Evolutionary conservation across 1,139 yeast genomes (phyloP).

Genomic region (Geotrichum restrictum): DNA sequence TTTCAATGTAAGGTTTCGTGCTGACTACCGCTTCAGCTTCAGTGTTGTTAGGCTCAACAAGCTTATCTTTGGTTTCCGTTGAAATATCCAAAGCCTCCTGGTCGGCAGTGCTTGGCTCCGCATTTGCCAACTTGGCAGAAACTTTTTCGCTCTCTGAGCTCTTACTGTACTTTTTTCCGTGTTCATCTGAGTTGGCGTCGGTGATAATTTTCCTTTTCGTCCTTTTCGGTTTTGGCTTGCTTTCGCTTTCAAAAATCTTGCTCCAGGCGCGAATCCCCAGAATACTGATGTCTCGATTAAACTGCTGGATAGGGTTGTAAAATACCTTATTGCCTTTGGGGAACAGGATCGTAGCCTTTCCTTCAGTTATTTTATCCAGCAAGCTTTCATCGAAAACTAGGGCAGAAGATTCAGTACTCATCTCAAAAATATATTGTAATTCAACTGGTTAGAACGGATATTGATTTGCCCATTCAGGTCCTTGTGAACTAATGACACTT

Average conservation of each 20-base stretch:
- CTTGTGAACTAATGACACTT: too few relatives aligned
- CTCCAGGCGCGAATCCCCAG: slow-evolving; percentile 85
- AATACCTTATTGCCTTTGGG: slow-evolving; percentile 81
- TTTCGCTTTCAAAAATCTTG: slow-evolving; percentile 46
- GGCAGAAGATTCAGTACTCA: neutral
- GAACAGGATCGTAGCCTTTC: slow-evolving; percentile 72
- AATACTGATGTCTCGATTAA: slow-evolving; percentile 85
- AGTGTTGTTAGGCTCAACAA: slow-evolving; percentile 18
- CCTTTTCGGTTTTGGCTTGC: slow-evolving; percentile 28
- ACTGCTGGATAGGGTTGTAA: slow-evolving; percentile 94
- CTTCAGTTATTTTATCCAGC: slow-evolving; percentile 55
- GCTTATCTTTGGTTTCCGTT: slow-evolving; percentile 3
- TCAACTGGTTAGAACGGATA: too few relatives aligned
- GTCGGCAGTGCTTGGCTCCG: slow-evolving; percentile 10
- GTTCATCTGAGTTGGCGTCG: slow-evolving; percentile 1
- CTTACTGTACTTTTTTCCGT: slow-evolving; percentile 9
- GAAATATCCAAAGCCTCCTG: slow-evolving; percentile 13
- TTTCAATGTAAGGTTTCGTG: slow-evolving; percentile 50
- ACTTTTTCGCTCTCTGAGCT: slow-evolving; percentile 26
- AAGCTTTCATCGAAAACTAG: slow-evolving; percentile 1
- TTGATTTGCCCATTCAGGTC: too few relatives aligned
- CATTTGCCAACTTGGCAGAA: neutral
- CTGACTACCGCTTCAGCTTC: slow-evolving; percentile 20
- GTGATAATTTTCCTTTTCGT: slow-evolving; percentile 15
- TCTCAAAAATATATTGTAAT: too few relatives aligned